Conservation (phyloP, 495 filamentous ascomycete species). For the Recurvomyces mirabilis region DNA sequence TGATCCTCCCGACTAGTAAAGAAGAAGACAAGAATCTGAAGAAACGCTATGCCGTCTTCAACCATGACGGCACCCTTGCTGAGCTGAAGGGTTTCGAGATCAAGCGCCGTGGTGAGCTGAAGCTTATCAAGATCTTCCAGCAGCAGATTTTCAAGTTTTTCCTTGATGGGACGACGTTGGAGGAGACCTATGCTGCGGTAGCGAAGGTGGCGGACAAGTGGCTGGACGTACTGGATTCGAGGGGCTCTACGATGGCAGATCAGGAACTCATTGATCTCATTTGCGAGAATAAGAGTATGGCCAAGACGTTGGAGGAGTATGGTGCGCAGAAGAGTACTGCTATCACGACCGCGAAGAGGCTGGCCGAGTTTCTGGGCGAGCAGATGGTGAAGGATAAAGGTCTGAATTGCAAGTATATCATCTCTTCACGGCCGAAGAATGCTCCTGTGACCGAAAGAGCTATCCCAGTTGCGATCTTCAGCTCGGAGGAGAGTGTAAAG, state of each 20-base stretch:
- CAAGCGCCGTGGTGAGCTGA: conserved; percentile 94
- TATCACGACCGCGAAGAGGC: conserved; percentile 90
- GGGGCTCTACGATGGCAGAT: conserved; percentile 78
- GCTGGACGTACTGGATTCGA: conserved; percentile 85
- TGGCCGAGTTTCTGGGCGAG: conserved; percentile 92
- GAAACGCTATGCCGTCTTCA: conserved; percentile 98
- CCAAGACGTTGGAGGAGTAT: conserved; percentile 92
- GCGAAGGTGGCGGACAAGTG: conserved; percentile 93
- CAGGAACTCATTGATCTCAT: conserved; percentile 98
- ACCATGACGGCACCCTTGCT: conserved; percentile 91
- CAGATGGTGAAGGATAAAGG: conserved; percentile 99
- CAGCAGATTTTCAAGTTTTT: conserved; percentile 99
- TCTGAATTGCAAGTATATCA: conserved; percentile 98
- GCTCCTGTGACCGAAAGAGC: conserved; percentile 92
- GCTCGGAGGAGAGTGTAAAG: conserved; percentile 77
- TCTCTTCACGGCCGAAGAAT: conserved; percentile 72
- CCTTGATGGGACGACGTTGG: conserved; percentile 72
- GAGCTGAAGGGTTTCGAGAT: conserved; percentile 97
- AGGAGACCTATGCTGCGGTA: conserved; percentile 82
- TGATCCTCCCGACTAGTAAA: conserved; percentile 94
- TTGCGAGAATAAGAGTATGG: conserved; percentile 96
- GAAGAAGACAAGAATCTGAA: conserved; percentile 99
- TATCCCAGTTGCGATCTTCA: conserved; percentile 93
- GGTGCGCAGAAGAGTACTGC: conserved; percentile 91
- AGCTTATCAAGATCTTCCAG: conserved; percentile 99